A percentile compares a stretch with the other conserved stretches of the same genome.
Conservation (phyloP, 2,329 filamentous ascomycete species). For the Neofusicoccum cordaticola region DNA sequence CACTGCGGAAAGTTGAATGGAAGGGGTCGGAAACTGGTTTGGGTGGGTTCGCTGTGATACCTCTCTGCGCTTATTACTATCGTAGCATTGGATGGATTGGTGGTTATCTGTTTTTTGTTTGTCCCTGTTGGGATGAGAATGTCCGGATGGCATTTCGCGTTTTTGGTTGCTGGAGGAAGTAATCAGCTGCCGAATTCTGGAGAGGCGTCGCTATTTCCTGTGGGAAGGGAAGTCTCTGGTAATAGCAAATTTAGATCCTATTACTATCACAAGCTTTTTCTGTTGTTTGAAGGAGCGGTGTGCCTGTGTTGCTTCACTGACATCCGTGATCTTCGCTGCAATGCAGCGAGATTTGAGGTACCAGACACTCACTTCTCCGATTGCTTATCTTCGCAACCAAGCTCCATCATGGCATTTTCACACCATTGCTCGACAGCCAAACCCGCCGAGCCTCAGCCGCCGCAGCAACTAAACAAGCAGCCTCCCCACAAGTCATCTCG, state of each 20-base stretch:
- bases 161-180: neutral
- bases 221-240: too few species aligned
- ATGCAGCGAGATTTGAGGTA: too few species aligned
- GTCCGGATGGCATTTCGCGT: neutral
- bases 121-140: neutral
- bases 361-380: too few species aligned
- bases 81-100: neutral
- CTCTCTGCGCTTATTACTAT: constrained; percentile 3
- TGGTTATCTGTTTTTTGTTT: neutral
- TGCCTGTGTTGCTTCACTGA: too few species aligned
- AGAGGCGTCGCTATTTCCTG: neutral
- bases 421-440: too few species aligned
- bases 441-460: too few species aligned
- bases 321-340: too few species aligned
- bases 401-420: too few species aligned
- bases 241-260: neutral
- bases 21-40: neutral
- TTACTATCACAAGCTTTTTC: neutral
- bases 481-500: too few species aligned
- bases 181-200: neutral
- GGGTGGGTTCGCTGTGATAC: constrained; percentile 1
- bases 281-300: neutral
- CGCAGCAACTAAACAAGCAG: too few species aligned
- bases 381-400: too few species aligned
- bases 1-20: neutral